Evolutionary conservation across 2,329 filamentous ascomycete species (phyloP).

Genomic region (Salinomyces thailandicus): DNA sequence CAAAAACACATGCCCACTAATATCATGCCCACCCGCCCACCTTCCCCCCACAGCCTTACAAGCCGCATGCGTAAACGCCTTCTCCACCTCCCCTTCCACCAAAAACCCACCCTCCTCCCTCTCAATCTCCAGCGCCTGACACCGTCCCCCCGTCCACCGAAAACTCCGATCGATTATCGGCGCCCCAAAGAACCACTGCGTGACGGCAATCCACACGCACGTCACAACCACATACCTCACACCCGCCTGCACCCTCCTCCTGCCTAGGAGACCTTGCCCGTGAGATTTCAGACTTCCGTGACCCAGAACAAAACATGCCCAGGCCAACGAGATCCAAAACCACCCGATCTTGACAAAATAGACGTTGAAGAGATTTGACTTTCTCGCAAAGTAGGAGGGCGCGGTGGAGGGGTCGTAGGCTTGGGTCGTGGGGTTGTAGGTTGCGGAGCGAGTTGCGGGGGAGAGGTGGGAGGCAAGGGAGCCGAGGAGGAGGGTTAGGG

Average conservation of each 20-base stretch:
- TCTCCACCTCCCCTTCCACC: no score
- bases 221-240: constrained; percentile 65
- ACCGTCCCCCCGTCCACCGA: constrained; percentile 75
- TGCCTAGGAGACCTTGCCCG: constrained; percentile 27
- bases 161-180: constrained; percentile 85
- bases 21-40: constrained; percentile 93
- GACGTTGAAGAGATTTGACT: constrained; percentile 83
- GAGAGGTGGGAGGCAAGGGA: constrained; percentile 71
- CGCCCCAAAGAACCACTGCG: constrained; percentile 94
- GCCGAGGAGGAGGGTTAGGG: constrained; percentile 66
- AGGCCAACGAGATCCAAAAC: constrained; percentile 65
- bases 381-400: constrained; percentile 85
- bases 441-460: constrained; percentile 56
- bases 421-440: constrained; percentile 53
- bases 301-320: not conserved
- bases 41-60: constrained; percentile 73
- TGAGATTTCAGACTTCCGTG: not conserved
- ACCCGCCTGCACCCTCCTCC: constrained; percentile 46
- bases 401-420: constrained; percentile 50
- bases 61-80: constrained; percentile 60
- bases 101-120: no score
- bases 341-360: constrained; percentile 93
- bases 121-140: constrained; percentile 48
- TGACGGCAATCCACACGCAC: constrained; percentile 70
- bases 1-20: constrained; percentile 90